phyloP scores from a whole-genome alignment of 345 rosid genomes.

The Citrus sp. region DNA sequence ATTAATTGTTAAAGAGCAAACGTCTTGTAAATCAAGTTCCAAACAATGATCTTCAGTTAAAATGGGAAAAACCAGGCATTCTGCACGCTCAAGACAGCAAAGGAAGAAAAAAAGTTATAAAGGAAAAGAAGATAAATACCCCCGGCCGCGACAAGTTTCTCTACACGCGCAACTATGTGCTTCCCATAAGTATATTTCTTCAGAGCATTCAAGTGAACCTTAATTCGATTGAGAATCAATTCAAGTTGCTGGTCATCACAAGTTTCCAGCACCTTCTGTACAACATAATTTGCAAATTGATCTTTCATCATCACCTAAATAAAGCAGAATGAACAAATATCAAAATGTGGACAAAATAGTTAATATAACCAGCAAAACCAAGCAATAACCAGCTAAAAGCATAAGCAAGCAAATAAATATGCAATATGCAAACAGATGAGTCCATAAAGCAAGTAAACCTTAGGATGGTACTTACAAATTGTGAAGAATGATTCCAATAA shows the following conservation, averaged over 20 bases:
- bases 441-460: neutral
- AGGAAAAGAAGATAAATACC: slow-evolving; percentile 40
- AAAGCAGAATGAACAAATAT: slow-evolving; percentile 7
- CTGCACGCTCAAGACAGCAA: neutral
- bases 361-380: neutral
- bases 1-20: neutral
- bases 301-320: slow-evolving; percentile 97
- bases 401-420: neutral
- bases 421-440: neutral
- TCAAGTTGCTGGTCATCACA: slow-evolving; percentile 90
- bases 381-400: neutral
- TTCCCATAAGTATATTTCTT: slow-evolving; percentile 97
- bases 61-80: neutral
- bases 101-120: neutral
- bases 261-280: slow-evolving; percentile 96
- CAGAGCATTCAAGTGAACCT: slow-evolving; percentile 80
- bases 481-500: neutral
- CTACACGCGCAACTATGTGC: slow-evolving; percentile 95
- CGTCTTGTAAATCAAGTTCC: neutral
- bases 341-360: neutral
- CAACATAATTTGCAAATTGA: slow-evolving; percentile 97
- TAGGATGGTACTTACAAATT: neutral
- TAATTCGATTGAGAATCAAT: slow-evolving; percentile 77
- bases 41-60: neutral
- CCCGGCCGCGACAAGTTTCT: slow-evolving; percentile 95